phyloP scores from a whole-genome alignment of 2,329 filamentous ascomycete species.

The Aspergillus jensenii region DNA sequence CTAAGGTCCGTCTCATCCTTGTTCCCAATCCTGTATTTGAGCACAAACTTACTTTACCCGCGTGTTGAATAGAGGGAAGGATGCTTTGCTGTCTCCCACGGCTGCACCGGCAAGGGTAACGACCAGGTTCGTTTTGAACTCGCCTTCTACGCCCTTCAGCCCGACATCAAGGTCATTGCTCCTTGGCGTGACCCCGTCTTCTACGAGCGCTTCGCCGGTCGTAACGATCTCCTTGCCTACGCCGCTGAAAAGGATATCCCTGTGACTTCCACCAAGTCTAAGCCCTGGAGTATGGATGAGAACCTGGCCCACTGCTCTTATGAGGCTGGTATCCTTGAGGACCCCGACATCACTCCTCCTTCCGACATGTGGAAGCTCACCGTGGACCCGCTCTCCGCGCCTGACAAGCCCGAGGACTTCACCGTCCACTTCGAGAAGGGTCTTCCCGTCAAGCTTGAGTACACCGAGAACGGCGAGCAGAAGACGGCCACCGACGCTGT shows the following conservation, averaged over 20 bases:
- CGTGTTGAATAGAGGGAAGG: slow-evolving; percentile 36
- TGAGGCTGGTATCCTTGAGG: slow-evolving; percentile 65
- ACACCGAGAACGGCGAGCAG: slow-evolving; percentile 52
- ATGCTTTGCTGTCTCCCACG: slow-evolving; percentile 46
- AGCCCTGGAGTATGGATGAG: slow-evolving; percentile 61
- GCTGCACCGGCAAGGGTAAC: slow-evolving; percentile 50
- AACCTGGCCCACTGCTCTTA: slow-evolving; percentile 67
- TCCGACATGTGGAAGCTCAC: slow-evolving; percentile 76
- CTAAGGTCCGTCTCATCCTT: slow-evolving; percentile 10
- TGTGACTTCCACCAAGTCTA: slow-evolving; percentile 47
- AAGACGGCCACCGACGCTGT: slow-evolving; percentile 61
- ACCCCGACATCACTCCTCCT: slow-evolving; percentile 63
- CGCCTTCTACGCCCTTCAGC: slow-evolving; percentile 51
- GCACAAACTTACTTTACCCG: not conserved
- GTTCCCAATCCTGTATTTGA: not conserved
- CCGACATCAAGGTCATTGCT: slow-evolving; percentile 50
- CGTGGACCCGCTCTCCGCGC: slow-evolving; percentile 66
- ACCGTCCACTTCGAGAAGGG: slow-evolving; percentile 72
- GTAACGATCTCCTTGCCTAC: slow-evolving; percentile 51
- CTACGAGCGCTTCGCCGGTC: slow-evolving; percentile 50
- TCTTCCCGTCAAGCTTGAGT: slow-evolving; percentile 67
- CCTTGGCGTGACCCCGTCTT: slow-evolving; percentile 51
- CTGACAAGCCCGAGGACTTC: slow-evolving; percentile 70
- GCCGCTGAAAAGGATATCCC: slow-evolving; percentile 48
- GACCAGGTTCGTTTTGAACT: slow-evolving; percentile 53